Evolutionary conservation across 192 early-diverging fungal species (phyloP).

Genomic region (Coemansia biformis): DNA sequence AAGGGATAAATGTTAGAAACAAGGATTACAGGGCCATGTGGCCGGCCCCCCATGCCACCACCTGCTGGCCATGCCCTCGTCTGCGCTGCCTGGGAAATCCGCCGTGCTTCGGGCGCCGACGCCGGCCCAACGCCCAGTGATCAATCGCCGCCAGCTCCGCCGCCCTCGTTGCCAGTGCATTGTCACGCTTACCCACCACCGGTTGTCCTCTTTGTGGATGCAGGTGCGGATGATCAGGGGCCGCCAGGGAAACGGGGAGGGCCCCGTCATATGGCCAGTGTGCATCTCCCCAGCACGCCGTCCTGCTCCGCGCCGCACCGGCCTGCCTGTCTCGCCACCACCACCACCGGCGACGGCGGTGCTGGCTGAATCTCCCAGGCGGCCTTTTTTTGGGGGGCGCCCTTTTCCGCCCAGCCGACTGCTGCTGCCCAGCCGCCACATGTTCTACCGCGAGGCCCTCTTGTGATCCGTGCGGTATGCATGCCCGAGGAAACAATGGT

Average conservation of each 20-base stretch:
- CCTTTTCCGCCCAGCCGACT: neutral
- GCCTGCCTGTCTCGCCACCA: no score
- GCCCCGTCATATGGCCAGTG: no score
- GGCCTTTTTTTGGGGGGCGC: neutral
- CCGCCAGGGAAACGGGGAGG: no score
- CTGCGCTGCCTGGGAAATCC: neutral
- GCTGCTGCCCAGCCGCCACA: neutral
- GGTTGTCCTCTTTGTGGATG: no score
- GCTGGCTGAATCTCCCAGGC: no score
- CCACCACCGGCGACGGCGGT: no score
- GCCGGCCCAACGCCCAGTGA: no score
- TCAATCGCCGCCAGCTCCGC: slow-evolving; percentile 2
- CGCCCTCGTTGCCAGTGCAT: neutral
- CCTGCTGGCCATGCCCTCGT: neutral
- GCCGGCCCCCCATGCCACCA: neutral
- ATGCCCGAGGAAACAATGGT: neutral
- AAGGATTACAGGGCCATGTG: slow-evolving; percentile 14
- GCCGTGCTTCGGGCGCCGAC: neutral
- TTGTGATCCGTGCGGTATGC: neutral
- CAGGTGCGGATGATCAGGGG: no score
- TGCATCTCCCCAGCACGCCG: no score
- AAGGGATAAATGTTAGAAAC: slow-evolving; percentile 2
- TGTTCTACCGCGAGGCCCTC: neutral
- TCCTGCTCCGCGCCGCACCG: no score
- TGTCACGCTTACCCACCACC: slow-evolving; percentile 3